Evolutionary conservation across 805 yeast species (phyloP).

Genomic region (Cyberlindnera misumaiensis): DNA sequence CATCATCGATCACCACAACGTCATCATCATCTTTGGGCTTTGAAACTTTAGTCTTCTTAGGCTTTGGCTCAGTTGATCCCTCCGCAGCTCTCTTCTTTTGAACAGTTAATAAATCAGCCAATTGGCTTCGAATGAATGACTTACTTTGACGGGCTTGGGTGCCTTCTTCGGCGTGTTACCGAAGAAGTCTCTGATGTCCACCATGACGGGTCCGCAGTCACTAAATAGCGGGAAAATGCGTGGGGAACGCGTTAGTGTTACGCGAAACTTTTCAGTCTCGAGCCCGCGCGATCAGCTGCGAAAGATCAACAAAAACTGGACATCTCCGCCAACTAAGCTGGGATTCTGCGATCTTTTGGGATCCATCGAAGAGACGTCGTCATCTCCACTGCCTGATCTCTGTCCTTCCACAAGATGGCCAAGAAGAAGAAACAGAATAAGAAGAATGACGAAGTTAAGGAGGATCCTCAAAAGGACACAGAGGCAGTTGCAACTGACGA

Average conservation of each 20-base stretch:
- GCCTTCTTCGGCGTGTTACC: slow-evolving; percentile 15
- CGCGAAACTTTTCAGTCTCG: not conserved
- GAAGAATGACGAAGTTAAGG: slow-evolving; percentile 3
- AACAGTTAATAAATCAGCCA: not conserved
- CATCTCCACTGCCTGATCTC: not conserved
- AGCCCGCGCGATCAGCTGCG: too few relatives aligned
- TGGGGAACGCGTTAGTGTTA: not conserved
- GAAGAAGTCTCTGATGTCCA: slow-evolving; percentile 35
- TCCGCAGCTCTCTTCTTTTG: not conserved
- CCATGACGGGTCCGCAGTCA: slow-evolving; percentile 20
- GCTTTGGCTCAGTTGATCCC: slow-evolving; percentile 3
- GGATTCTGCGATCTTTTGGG: too few relatives aligned
- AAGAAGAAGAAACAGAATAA: slow-evolving; percentile 12
- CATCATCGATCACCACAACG: not conserved
- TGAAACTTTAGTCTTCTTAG: slow-evolving; percentile 9
- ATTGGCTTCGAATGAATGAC: not conserved
- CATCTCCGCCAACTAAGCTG: too few relatives aligned
- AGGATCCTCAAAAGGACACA: slow-evolving; percentile 6
- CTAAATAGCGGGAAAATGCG: too few relatives aligned
- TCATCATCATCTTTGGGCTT: slow-evolving; percentile 7
- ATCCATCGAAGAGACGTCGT: too few relatives aligned
- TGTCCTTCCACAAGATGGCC: slow-evolving; percentile 7
- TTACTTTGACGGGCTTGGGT: not conserved
- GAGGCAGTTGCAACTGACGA: slow-evolving; percentile 5
- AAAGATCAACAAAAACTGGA: too few relatives aligned